A percentile compares a stretch with the other conserved stretches of the same genome.
These are phyloP conservation scores for Rhizopogon roseolus DNA, from an alignment of 768 basidiomycete species.

Conservation along the genomic window DNA sequence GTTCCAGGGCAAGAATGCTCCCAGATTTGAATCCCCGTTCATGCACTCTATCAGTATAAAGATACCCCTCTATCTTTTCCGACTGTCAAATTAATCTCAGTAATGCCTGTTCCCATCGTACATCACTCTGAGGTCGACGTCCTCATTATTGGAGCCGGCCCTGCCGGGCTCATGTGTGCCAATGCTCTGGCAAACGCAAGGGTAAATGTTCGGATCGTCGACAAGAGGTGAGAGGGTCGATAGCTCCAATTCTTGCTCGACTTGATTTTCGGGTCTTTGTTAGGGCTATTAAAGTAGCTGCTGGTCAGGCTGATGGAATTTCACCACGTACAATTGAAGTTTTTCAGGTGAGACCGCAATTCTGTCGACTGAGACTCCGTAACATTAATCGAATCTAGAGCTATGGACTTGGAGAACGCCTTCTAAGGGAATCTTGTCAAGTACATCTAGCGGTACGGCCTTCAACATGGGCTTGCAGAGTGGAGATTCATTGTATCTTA, in stretches of 20 bases:
- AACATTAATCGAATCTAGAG: conserved; percentile 38
- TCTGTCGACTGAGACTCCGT: background rate
- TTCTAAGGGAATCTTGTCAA: conserved; percentile 57
- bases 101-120: conserved; percentile 1
- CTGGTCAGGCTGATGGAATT: conserved; percentile 25
- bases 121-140: conserved; percentile 32
- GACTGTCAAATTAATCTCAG: background rate
- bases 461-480: background rate
- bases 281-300: conserved; percentile 13
- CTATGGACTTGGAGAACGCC: conserved; percentile 63
- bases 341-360: conserved; percentile 30
- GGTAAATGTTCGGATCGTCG: conserved; percentile 34
- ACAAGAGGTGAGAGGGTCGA: conserved; percentile 28
- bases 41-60: conserved; percentile 1
- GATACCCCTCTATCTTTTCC: background rate
- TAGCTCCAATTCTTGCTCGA: background rate
- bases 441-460: conserved; percentile 60
- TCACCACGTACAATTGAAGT: conserved; percentile 34
- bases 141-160: conserved; percentile 38
- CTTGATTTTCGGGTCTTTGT: background rate
- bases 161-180: conserved; percentile 39
- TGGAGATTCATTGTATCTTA: conserved; percentile 18
- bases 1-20: too few species aligned
- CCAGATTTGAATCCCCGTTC: background rate
- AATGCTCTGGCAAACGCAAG: conserved; percentile 33